Base-by-base conservation (phyloP, 106 monocot genomes). In the Allium fistulosum region DNA sequence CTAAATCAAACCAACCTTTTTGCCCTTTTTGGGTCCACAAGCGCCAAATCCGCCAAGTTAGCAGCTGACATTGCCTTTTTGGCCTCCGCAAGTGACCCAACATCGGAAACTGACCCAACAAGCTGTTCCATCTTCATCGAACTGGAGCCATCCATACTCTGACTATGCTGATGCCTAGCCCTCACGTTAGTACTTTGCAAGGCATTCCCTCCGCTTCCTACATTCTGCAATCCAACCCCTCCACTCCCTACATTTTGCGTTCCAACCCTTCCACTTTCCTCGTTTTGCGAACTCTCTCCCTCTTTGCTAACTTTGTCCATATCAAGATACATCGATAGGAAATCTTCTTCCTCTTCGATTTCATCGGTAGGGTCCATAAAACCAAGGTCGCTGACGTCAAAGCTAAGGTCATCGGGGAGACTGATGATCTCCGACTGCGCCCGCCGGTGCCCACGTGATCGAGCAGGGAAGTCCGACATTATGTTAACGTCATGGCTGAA, bases 31-130 rank as follows among this genome's bases (percentile, higher is more conserved):
- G 95, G 91, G 69, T 96, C 91, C 7, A 88, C 73, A 59, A 92
- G 78, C 7, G 95, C 83, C 47, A 96, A 86, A 63, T 96, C 95
- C 26, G 88, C 91, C 27, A 96, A 84, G 73, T 88, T 83, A 18
- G 83, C 83, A 17, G 85, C 82, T 1, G 91, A 83, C 85, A 86
- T 70, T 15, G 88, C 91, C 60, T 96, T 96, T 78, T 96, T 96
- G 13, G 79, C 70, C n/a, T 91, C 94, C 3, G 66, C 67, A 1
- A 66, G 58, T 4, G 77, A 72, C 8, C 69, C 58, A 46, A 51
- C 57, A 16, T 83, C 91, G 8, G 50, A 58, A 5, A 73, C 66
- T 0, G 85, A 74, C 51, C 47, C 68, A 37, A 37, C 37, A 63
- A 79, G 73, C 69, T 78, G 45, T 79, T 83, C 90, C 1, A 75